These are phyloP conservation scores for Sugiyamaella xylanicola DNA, from an alignment of 1,139 yeast species.

Conservation along the genomic window DNA sequence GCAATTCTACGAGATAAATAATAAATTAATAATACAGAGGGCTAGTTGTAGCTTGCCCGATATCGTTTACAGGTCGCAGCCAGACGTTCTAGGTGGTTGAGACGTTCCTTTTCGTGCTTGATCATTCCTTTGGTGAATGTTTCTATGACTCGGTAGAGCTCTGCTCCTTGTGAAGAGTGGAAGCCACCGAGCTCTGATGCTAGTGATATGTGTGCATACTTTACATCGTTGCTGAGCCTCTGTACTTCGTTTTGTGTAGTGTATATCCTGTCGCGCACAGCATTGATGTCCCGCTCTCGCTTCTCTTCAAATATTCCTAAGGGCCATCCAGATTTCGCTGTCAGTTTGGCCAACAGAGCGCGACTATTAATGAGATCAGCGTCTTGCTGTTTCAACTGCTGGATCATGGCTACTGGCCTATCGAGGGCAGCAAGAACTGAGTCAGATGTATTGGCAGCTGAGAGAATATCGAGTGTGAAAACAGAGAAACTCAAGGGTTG, in stretches of 20 bases:
- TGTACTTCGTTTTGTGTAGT: conserved; percentile 37
- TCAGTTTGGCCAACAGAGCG: conserved; percentile 34
- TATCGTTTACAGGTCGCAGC: conserved; percentile 20
- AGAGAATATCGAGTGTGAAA: conserved; percentile 25
- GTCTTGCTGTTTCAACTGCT: conserved; percentile 33
- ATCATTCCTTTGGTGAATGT: conserved; percentile 37
- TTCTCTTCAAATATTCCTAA: conserved; percentile 43
- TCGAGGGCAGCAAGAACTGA: conserved; percentile 31
- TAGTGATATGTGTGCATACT: conserved; percentile 41
- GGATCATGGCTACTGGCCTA: conserved; percentile 33
- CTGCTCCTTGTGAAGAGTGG: conserved; percentile 40
- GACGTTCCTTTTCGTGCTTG: conserved; percentile 42
- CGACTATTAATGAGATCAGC: conserved; percentile 30
- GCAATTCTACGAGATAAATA: too few relatives aligned
- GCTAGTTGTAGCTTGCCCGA: neutral
- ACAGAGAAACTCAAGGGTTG: conserved; percentile 22
- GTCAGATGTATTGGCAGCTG: conserved; percentile 27
- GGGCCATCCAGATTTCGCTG: conserved; percentile 40
- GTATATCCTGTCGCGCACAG: conserved; percentile 38
- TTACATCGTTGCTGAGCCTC: conserved; percentile 39
- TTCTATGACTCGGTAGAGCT: conserved; percentile 37
- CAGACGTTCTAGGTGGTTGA: conserved; percentile 40
- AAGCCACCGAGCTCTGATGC: conserved; percentile 47
- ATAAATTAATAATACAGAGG: conserved; percentile 12
- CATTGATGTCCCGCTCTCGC: conserved; percentile 40